These are phyloP conservation scores for Lagerstroemia speciosa DNA, from an alignment of 345 rosid genomes.

Conservation along the genomic window DNA sequence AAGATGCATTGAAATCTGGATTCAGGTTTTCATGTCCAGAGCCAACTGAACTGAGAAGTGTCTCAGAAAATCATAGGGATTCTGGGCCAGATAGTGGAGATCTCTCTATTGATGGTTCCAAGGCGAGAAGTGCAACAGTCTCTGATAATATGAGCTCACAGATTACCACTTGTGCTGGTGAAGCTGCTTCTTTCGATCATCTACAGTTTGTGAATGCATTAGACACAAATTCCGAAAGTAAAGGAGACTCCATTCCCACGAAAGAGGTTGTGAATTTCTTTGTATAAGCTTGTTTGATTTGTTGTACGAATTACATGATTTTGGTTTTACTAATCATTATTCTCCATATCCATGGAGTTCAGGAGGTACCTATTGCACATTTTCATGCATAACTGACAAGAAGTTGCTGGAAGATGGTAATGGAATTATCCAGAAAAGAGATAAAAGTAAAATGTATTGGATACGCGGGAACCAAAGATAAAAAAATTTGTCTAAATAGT, in stretches of 20 bases:
- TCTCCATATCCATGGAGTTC: not conserved
- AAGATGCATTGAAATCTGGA: conserved; percentile 34
- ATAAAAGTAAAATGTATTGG: too few species aligned
- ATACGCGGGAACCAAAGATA: too few species aligned
- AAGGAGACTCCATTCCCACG: conserved; percentile 25
- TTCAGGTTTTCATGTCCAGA: conserved; percentile 27
- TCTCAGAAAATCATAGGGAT: conserved; percentile 29
- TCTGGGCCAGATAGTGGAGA: conserved; percentile 24
- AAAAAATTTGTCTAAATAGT: not conserved
- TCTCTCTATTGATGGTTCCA: conserved; percentile 27
- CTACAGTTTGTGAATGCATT: conserved; percentile 19
- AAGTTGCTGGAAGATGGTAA: not conserved
- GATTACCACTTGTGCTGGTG: conserved; percentile 14
- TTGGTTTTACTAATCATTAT: not conserved
- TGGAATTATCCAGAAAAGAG: not conserved
- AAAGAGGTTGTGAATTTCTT: conserved; percentile 41
- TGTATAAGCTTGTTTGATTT: not conserved
- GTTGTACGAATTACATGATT: not conserved
- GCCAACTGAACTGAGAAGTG: conserved; percentile 20
- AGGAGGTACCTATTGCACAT: not conserved
- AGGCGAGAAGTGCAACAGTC: conserved; percentile 20
- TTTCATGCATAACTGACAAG: not conserved
- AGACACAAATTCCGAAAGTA: conserved; percentile 30
- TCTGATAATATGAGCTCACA: conserved; percentile 28
- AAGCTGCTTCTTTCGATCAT: conserved; percentile 21